phyloP scores from a whole-genome alignment of 179 eudicot species.

The Sideroxylon spinosum region DNA sequence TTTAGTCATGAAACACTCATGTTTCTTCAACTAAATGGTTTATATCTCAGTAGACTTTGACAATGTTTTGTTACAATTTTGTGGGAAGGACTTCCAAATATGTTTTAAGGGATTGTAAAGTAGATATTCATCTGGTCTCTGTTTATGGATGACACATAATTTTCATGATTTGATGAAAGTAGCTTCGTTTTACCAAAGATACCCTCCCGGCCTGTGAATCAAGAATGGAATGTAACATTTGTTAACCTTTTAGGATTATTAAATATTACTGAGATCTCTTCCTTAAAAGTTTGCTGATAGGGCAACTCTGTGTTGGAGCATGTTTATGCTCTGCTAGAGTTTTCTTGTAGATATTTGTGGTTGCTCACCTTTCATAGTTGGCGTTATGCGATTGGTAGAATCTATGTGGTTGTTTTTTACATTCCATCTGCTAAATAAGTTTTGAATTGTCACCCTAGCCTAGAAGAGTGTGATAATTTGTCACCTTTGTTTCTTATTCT shows the following conservation, averaged over 20 bases:
- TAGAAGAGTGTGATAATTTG: background rate
- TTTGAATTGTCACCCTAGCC: background rate
- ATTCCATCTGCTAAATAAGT: background rate
- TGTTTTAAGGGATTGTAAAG: background rate
- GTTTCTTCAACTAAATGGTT: background rate
- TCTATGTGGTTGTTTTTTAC: background rate
- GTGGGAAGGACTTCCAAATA: background rate
- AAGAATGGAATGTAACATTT: background rate
- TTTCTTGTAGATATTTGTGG: conserved; percentile 1
- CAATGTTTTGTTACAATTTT: background rate
- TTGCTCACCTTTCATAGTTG: background rate
- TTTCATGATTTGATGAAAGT: background rate
- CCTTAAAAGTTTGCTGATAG: background rate
- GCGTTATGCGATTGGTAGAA: background rate
- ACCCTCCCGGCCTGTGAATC: background rate
- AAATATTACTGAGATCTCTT: background rate
- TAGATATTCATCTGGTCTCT: background rate
- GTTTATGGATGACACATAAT: background rate
- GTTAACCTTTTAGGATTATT: background rate
- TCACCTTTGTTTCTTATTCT: conserved; percentile 2
- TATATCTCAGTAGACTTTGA: background rate
- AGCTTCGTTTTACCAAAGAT: background rate
- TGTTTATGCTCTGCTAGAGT: background rate
- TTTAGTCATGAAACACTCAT: background rate
- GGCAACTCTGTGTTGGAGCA: background rate